These are phyloP conservation scores for Prunus yedoensis DNA, from an alignment of 331 rosid species.

Conservation along the genomic window DNA sequence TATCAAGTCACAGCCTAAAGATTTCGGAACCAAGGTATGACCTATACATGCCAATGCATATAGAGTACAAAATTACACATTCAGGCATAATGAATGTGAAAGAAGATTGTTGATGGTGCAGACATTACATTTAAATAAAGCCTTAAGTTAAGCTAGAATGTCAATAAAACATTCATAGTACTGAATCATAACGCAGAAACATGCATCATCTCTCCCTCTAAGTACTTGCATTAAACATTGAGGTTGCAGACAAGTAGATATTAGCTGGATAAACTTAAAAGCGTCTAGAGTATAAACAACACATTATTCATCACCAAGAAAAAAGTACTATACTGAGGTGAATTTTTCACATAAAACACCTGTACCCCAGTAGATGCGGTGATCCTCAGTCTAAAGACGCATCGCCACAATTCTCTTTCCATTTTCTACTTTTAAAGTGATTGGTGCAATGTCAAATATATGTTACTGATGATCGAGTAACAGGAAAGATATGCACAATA, in stretches of 20 bases:
- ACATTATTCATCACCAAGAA: background rate
- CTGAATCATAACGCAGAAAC: constrained; percentile 3
- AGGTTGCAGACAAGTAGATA: background rate
- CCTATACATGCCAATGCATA: no score
- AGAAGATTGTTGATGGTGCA: background rate
- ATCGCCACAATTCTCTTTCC: background rate
- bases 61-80: background rate
- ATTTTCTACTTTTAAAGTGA: constrained; percentile 2
- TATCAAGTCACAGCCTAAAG: no score
- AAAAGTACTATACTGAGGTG: background rate
- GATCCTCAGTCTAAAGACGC: background rate
- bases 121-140: background rate
- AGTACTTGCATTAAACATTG: background rate
- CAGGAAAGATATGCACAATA: constrained; percentile 16
- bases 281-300: background rate
- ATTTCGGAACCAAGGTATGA: no score
- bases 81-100: background rate
- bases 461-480: constrained; percentile 6
- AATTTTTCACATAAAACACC: background rate
- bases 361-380: background rate
- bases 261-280: background rate
- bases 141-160: background rate
- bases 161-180: background rate
- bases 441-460: constrained; percentile 10
- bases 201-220: background rate